Base-by-base conservation (phyloP, 495 filamentous ascomycete species). In the Aspergillus saccharolyticus region DNA sequence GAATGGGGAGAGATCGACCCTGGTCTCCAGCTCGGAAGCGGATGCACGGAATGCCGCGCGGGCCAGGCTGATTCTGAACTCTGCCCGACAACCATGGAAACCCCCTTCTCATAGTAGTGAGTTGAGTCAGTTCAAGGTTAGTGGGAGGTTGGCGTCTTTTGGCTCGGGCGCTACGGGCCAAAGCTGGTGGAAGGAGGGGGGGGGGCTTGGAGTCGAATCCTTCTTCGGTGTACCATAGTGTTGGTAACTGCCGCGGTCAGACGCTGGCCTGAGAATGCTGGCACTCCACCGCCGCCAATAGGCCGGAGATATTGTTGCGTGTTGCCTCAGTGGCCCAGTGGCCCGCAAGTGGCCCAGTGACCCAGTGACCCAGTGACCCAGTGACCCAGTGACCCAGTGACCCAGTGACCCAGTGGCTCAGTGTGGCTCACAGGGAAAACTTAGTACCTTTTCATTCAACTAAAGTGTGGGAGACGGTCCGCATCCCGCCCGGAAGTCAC, bases 401-500 rank as follows among this genome's bases (percentile, higher is more conserved):
- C 25, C 25, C 25, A 28, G 25, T 28, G 25, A 9, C 9, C 25
- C 25, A 28, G 25, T 28, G 3, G 25, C 25, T 9, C 25, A 28
- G 9, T 4, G 25, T 28, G 25, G 25, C 9, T 28, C 25, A 28
- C 25, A 28, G 25, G 25, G 25, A 28, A 28, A 28, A 3, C 9
- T 28, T 28, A 28, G 25, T 53, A 19, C 15, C 49, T 30, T n/a
- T n/a, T 54, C 28, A 56, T 44, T 44, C 42, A 55, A 51, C 33
- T 56, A 10, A 56, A 53, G 54, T 60, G 57, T 60, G 62, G 57
- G 58, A 56, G 57, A 48, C 61, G 60, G 64, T 53, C 64, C 64
- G 64, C 58, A 44, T 63, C 64, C 64, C 64, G 60, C 64, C 64
- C 60, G 64, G 56, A 63, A 63, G 58, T 66, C 58, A 61, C 55